A percentile compares a stretch with the other conserved stretches of the same genome.
These are phyloP conservation scores for Botryosphaeria dothidea DNA, from an alignment of 2,329 filamentous ascomycete species.

Conservation along the genomic window DNA sequence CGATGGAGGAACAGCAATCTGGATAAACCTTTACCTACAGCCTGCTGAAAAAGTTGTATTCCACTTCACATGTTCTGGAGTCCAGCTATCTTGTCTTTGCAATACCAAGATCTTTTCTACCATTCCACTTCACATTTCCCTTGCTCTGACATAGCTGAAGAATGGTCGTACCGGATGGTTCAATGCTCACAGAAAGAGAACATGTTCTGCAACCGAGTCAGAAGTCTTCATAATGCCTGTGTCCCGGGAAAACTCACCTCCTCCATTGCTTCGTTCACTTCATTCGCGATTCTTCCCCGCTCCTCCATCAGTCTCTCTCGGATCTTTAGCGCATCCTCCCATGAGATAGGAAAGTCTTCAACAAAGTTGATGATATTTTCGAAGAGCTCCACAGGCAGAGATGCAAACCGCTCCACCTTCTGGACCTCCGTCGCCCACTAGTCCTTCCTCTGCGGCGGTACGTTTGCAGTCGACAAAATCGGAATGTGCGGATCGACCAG, in stretches of 20 bases:
- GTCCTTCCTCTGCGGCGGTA: constrained; percentile 52
- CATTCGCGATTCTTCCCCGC: constrained; percentile 21
- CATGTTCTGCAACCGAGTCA: background rate
- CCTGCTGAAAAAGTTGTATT: too few relatives aligned
- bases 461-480: constrained; percentile 53
- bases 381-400: background rate
- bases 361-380: constrained; percentile 8
- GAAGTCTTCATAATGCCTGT: too few relatives aligned
- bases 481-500: constrained; percentile 58
- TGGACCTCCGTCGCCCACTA: constrained; percentile 43
- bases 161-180: background rate
- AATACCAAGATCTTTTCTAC: too few relatives aligned
- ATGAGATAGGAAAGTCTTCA: constrained; percentile 19
- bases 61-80: too few relatives aligned
- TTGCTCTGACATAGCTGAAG: too few relatives aligned
- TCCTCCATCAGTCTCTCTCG: constrained; percentile 19
- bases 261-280: constrained; percentile 19
- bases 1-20: too few relatives aligned
- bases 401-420: background rate
- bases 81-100: too few relatives aligned
- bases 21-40: too few relatives aligned
- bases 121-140: too few relatives aligned
- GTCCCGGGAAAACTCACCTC: too few relatives aligned
- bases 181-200: constrained; percentile 26
- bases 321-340: constrained; percentile 19